These are phyloP conservation scores for Hypoxylon sp. DNA, from an alignment of 2,329 filamentous ascomycete species.

Conservation along the genomic window DNA sequence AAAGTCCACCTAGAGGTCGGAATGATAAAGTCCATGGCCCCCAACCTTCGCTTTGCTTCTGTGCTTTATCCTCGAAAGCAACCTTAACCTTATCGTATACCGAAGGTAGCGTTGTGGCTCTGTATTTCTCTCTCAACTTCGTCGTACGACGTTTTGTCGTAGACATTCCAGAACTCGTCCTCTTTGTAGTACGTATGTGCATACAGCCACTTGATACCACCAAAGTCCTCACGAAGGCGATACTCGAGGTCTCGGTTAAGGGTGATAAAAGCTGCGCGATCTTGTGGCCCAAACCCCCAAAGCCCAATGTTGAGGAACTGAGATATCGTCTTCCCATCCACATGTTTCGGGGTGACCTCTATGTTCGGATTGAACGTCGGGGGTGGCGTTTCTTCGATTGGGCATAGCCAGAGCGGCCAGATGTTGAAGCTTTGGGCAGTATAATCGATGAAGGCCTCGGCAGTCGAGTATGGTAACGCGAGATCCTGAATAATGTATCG, in stretches of 20 bases:
- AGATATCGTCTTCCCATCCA: conserved; percentile 1
- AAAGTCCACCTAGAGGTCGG: too few species aligned
- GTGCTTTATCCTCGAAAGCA: too few species aligned
- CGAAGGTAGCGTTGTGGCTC: too few species aligned
- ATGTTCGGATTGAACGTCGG: background rate
- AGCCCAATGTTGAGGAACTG: conserved; percentile 2
- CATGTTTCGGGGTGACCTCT: background rate
- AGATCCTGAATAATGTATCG: background rate
- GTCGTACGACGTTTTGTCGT: too few species aligned
- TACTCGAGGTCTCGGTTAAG: conserved; percentile 1
- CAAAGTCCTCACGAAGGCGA: too few species aligned
- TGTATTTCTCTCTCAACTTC: too few species aligned
- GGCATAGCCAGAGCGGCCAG: conserved; percentile 1
- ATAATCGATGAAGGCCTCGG: conserved; percentile 1
- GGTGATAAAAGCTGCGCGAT: background rate
- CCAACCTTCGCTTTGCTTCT: too few species aligned
- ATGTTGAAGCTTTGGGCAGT: background rate
- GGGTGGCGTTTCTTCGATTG: background rate
- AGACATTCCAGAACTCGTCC: too few species aligned
- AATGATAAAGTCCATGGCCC: too few species aligned
- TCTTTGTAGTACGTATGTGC: too few species aligned
- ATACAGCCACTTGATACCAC: too few species aligned
- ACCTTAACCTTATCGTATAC: too few species aligned
- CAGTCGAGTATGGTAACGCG: background rate
- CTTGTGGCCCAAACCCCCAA: background rate